Base-by-base conservation (phyloP, 129 eudicot genomes). In the Logfia minima region DNA sequence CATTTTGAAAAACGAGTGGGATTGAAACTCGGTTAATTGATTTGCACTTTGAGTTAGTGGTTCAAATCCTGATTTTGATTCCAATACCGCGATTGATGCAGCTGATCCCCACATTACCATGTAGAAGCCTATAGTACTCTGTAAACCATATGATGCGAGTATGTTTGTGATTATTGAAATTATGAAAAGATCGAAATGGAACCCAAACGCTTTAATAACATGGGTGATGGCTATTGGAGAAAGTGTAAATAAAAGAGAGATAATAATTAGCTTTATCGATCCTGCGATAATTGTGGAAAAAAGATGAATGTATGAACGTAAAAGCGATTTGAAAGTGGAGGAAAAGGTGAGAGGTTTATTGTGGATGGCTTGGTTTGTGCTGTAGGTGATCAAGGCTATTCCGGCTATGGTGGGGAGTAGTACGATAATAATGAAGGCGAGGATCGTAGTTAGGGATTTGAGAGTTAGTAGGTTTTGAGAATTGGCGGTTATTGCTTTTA, bases 1-100 rank as follows among this genome's bases (percentile, higher is more conserved):
- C 5, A 74, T 8, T 18, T 34, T n/a, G 24, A 32, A 56, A 37
- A 56, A 63, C 31, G 62, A 80, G 35, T 18, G 52, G 32, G 24
- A 67, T 18, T 10, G 66, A 43, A 73, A 52, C 69, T 73, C 21
- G 4, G 24, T 66, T n/a, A 68, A 53, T 53, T 72, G 77, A 22
- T 64, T 80, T 22, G 67, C 66, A 53, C 77, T 71, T 13, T 71
- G 78, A 17, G 23, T 26, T 48, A 79, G 64, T 45, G 83, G 56
- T 71, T 63, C 31, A 58, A 80, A 41, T 1, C 83, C 79, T 66
- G 52, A 66, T 66, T 66, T 80, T 26, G 67, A 59, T 24, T 80
- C 83, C 75, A 80, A 67, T 5, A 80, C 75, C 0, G 63, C 63
- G 16, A 80, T 64, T 28, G 60, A 31, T 43, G 69, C 37, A 5